Base-by-base conservation (phyloP, 257 asterid genomes). In the Salvia miltiorrhiza region DNA sequence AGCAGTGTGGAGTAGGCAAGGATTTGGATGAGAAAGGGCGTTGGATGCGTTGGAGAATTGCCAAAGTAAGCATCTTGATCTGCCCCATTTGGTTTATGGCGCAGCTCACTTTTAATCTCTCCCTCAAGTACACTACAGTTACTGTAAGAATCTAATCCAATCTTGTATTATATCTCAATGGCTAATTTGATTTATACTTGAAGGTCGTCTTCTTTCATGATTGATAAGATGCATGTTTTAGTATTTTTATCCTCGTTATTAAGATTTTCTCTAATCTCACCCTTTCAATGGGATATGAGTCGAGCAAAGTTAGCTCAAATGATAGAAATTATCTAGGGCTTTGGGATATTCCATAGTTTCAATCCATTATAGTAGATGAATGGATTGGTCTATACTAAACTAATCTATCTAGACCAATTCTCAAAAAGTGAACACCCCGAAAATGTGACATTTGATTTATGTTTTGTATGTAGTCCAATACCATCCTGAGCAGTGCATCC, bases 1-100 rank as follows among this genome's bases (percentile, higher is more conserved):
- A 56, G 33, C 66, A 63, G 61, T 48, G 23, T 37, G 63, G 58
- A 45, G 62, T 65, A 30, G 71, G 47, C 54, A 57, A 39, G 49
- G 65, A 60, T 55, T 71, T 88, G 77, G 97, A 94, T 78, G 81
- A 80, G 49, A 87, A 91, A 73, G 92, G 99, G 74, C 95, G 95
- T 63, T 94, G 99, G 99, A 90, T 97, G 0, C 90, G 97, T 32
- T 45, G 62, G 44, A 86, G 96, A 75, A 81, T 89, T 47, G 99
- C 99, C 1, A 89, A 86, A 88, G 93, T 91, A 45, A 89, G 97
- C 89, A 76, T 94, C 45, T 78, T 91, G 78, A 82, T 94, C 72
- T 86, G 96, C 76, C 99, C 99, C 8, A 74, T 94, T 77, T 94
- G 96, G 96, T 94, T 89, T 71, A 64, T 91, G 55, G 99, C 99